Evolutionary conservation across 305 asterid genomes (phyloP).

Genomic region (Fraxinus sp.): DNA sequence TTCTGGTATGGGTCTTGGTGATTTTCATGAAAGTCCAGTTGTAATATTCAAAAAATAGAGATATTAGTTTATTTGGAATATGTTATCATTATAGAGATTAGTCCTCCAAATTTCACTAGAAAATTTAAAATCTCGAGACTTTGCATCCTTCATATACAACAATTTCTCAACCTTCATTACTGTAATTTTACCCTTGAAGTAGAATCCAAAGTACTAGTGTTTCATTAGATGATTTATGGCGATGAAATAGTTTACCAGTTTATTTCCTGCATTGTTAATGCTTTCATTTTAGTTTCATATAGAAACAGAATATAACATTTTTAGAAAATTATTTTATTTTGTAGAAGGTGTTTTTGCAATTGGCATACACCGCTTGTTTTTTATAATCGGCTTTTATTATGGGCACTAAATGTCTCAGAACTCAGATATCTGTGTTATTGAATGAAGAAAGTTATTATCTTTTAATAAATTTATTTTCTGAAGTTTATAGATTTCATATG

Average conservation of each 20-base stretch:
- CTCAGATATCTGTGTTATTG: not conserved
- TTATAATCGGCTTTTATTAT: not conserved
- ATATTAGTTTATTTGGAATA: not conserved
- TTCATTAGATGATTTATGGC: not conserved
- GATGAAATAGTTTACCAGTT: not conserved
- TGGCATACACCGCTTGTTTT: not conserved
- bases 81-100: not conserved
- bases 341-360: not conserved
- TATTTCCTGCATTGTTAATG: not conserved
- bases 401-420: not conserved
- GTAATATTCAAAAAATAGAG: not conserved
- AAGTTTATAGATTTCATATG: not conserved
- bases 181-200: not conserved
- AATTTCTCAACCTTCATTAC: not conserved
- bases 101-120: constrained; percentile 4
- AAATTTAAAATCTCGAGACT: constrained; percentile 1
- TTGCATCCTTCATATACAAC: not conserved
- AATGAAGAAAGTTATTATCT: not conserved
- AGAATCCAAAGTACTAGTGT: not conserved
- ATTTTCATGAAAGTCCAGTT: not conserved
- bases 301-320: not conserved
- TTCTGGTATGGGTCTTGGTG: not conserved
- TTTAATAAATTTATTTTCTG: not conserved
- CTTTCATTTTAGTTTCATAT: not conserved
- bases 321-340: not conserved